phyloP scores from a whole-genome alignment of 176 grass and related monocot genomes.

The Olyra latifolia region DNA sequence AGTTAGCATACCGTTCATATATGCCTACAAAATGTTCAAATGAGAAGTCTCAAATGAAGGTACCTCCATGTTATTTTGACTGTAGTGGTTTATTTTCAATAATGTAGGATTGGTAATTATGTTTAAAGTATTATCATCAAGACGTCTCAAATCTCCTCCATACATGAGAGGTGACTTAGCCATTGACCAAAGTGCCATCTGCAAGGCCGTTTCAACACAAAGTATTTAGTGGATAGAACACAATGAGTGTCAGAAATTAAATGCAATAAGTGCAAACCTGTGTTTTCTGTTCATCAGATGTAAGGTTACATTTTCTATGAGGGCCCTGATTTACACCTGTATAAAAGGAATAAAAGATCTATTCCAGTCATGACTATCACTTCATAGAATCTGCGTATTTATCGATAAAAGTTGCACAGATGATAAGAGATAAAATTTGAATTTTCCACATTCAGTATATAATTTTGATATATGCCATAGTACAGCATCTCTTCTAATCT shows the following conservation, averaged over 20 bases:
- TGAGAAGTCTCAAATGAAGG: background rate
- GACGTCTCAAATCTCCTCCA: slow-evolving; percentile 87
- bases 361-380: background rate
- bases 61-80: slow-evolving; percentile 87
- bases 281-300: slow-evolving; percentile 83
- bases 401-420: background rate
- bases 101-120: slow-evolving; percentile 82
- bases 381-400: background rate
- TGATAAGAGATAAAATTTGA: background rate
- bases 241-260: no score
- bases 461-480: no score
- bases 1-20: slow-evolving; percentile 21
- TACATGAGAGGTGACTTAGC: slow-evolving; percentile 88
- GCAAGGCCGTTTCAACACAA: slow-evolving; percentile 10
- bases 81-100: slow-evolving; percentile 82
- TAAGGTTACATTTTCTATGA: slow-evolving; percentile 76
- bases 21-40: background rate
- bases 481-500: no score
- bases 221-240: background rate
- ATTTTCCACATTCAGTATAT: no score
- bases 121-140: slow-evolving; percentile 52
- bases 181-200: slow-evolving; percentile 96
- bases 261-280: slow-evolving; percentile 54
- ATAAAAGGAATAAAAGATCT: slow-evolving; percentile 9
- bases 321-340: slow-evolving; percentile 67